phyloP scores from a whole-genome alignment of 2,329 filamentous ascomycete genomes.

The Aureobasidium sp. region DNA sequence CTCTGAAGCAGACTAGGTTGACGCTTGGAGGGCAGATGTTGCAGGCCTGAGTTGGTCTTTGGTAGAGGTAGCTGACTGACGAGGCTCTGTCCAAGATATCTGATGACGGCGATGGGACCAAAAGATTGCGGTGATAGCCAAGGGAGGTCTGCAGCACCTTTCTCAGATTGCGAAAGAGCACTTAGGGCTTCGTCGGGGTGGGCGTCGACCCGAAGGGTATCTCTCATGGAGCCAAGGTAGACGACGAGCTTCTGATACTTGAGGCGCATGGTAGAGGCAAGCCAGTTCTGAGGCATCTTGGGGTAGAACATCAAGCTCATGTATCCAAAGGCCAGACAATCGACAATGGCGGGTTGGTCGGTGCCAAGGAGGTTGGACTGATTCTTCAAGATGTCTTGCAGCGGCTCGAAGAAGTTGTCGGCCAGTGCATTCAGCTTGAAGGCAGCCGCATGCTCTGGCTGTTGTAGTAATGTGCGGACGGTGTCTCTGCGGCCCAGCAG shows the following conservation, averaged over 20 bases:
- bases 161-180: not conserved
- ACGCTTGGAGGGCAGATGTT: not conserved
- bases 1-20: not conserved
- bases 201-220: constrained; percentile 16
- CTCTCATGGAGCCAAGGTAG: constrained; percentile 27
- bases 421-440: constrained; percentile 71
- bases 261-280: constrained; percentile 46
- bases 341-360: constrained; percentile 52
- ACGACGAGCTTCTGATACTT: constrained; percentile 34
- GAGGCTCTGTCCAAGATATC: constrained; percentile 2
- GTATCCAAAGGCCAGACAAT: constrained; percentile 76
- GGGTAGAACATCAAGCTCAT: constrained; percentile 63
- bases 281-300: constrained; percentile 53
- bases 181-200: constrained; percentile 4
- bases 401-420: constrained; percentile 60
- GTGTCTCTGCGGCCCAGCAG: constrained; percentile 49
- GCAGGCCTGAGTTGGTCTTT: not conserved
- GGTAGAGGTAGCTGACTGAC: constrained; percentile 3
- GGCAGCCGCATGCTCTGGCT: constrained; percentile 59
- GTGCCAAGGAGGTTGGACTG: constrained; percentile 49
- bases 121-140: not conserved
- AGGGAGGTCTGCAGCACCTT: not conserved
- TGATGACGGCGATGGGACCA: not conserved
- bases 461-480: constrained; percentile 52
- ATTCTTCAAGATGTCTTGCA: constrained; percentile 54